Evolutionary conservation across 75 land plant genomes (phyloP).

Genomic region (Adiantum capillusveneris): DNA sequence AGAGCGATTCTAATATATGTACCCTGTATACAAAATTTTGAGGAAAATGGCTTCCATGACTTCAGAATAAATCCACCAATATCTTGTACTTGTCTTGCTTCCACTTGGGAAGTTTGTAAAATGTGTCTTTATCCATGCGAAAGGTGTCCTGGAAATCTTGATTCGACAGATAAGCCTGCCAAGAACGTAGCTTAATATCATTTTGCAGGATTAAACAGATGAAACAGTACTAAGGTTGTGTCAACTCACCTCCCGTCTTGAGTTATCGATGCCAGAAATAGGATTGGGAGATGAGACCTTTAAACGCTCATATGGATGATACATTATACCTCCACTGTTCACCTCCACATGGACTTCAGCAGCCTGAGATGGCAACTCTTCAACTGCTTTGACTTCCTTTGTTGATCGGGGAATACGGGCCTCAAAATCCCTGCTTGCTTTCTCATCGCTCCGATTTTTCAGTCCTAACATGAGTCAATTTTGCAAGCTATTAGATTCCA

Average conservation of each 20-base stretch:
- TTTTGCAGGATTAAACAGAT: no score
- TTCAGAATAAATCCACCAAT: slow-evolving; percentile 50
- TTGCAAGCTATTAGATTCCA: no score
- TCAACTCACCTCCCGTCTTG: slow-evolving; percentile 82
- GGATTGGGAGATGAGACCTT: slow-evolving; percentile 48
- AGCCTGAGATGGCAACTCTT: slow-evolving; percentile 18
- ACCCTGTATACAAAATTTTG: no score
- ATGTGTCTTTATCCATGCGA: slow-evolving; percentile 55
- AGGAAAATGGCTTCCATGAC: no score
- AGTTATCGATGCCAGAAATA: slow-evolving; percentile 58
- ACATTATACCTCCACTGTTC: slow-evolving; percentile 58
- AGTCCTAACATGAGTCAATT: no score
- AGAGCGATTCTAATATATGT: no score
- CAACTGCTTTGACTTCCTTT: slow-evolving; percentile 5
- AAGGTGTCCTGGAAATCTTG: slow-evolving; percentile 64
- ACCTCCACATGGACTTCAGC: slow-evolving; percentile 28
- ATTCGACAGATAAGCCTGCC: slow-evolving; percentile 52
- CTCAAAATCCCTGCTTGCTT: background rate
- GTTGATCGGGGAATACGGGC: background rate
- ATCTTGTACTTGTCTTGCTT: slow-evolving; percentile 69
- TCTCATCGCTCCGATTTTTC: background rate
- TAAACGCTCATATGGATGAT: slow-evolving; percentile 67
- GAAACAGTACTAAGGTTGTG: no score
- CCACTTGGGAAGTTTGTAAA: slow-evolving; percentile 71
- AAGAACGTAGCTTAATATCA: no score